A percentile compares a stretch with the other conserved stretches of the same genome.
phyloP scores from a whole-genome alignment of 2,329 filamentous ascomycete species.

The Metarhizium album region DNA sequence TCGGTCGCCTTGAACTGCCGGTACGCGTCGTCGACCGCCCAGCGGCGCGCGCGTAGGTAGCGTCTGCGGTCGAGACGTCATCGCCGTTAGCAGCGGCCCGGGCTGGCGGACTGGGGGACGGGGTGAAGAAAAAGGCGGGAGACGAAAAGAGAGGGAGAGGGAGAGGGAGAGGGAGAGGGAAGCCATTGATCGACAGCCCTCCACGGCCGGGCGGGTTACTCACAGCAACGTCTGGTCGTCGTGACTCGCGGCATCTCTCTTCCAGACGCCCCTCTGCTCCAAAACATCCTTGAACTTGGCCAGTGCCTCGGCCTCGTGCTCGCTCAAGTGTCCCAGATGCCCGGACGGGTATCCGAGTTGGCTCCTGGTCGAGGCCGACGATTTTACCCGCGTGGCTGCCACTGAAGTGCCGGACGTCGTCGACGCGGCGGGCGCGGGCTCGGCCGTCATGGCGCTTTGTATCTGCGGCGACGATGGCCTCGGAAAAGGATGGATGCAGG shows the following conservation, averaged over 20 bases:
- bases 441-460: slow-evolving; percentile 15
- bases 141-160: too few species aligned
- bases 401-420: slow-evolving; percentile 11
- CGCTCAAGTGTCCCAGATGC: slow-evolving; percentile 69
- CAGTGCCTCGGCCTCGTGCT: slow-evolving; percentile 57
- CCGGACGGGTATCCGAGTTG: slow-evolving; percentile 56
- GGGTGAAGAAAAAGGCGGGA: too few species aligned
- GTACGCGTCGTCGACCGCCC: slow-evolving; percentile 66
- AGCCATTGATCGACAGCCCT: not conserved
- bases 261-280: slow-evolving; percentile 53
- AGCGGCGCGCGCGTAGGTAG: slow-evolving; percentile 76
- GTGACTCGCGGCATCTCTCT: slow-evolving; percentile 48
- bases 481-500: not conserved
- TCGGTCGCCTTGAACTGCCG: slow-evolving; percentile 82
- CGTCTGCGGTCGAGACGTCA: too few species aligned
- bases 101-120: too few species aligned
- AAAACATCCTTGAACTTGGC: slow-evolving; percentile 60
- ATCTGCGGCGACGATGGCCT: not conserved
- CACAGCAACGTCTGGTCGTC: slow-evolving; percentile 66
- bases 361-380: slow-evolving; percentile 18
- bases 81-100: too few species aligned
- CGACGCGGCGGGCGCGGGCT: slow-evolving; percentile 10
- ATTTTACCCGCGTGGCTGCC: slow-evolving; percentile 18
- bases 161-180: too few species aligned
- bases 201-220: slow-evolving; percentile 16